Percentiles rank a stretch among this genome's conserved stretches.
Evolutionary conservation across 768 basidiomycete species (phyloP).

Genomic region (Russula earlei): DNA sequence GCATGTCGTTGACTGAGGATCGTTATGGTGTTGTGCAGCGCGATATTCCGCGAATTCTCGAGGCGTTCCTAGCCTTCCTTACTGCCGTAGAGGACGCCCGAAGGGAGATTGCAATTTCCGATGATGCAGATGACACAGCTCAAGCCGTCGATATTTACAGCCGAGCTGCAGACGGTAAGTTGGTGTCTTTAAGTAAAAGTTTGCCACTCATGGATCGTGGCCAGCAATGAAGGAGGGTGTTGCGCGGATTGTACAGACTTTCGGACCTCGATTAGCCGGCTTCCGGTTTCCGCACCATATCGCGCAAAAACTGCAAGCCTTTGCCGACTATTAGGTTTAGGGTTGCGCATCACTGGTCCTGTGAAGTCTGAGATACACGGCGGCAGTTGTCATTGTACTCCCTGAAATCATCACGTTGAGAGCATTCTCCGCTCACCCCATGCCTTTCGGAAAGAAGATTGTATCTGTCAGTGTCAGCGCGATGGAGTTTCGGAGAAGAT

Average conservation of each 20-base stretch:
- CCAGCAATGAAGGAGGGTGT: constrained; percentile 60
- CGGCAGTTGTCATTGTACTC: not conserved
- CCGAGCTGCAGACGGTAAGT: constrained; percentile 51
- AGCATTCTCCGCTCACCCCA: too few relatives aligned
- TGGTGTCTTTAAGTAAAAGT: not conserved
- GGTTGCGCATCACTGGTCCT: not conserved
- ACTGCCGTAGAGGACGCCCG: constrained; percentile 58
- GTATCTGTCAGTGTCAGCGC: too few relatives aligned
- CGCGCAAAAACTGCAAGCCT: constrained; percentile 59
- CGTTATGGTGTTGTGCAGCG: constrained; percentile 75
- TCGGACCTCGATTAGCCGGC: constrained; percentile 62
- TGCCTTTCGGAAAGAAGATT: too few relatives aligned
- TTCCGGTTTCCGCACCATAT: constrained; percentile 70
- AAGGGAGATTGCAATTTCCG: constrained; percentile 38
- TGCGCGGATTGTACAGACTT: constrained; percentile 57
- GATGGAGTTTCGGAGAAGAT: too few relatives aligned
- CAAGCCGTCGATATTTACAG: constrained; percentile 46
- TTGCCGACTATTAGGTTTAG: constrained; percentile 56
- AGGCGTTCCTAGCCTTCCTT: constrained; percentile 63
- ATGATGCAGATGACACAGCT: constrained; percentile 40
- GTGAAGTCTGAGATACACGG: not conserved
- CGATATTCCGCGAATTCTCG: constrained; percentile 74
- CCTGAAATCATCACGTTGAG: not conserved
- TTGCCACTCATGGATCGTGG: not conserved
- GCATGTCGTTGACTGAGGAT: constrained; percentile 71